Evolutionary conservation across 805 yeast species (phyloP).

Genomic region (Limtongia smithiae): DNA sequence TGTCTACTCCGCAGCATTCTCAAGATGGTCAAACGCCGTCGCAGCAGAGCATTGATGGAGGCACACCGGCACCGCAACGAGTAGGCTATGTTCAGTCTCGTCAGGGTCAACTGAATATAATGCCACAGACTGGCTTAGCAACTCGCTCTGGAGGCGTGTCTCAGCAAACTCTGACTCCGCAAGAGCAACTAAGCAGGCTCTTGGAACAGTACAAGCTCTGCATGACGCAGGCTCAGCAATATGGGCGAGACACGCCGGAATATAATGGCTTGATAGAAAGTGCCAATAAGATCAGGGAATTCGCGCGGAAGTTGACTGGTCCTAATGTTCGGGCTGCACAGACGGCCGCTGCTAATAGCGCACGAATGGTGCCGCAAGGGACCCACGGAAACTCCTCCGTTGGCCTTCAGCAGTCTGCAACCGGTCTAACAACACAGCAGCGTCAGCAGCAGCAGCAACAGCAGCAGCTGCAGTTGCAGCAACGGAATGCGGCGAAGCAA

Average conservation of each 20-base stretch:
- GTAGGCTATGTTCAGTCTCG: background rate
- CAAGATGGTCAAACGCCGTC: constrained; percentile 8
- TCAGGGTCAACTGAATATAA: too few species aligned
- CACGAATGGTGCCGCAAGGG: constrained; percentile 14
- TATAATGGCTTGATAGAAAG: constrained; percentile 15
- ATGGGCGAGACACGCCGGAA: constrained; percentile 21
- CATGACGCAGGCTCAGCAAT: constrained; percentile 22
- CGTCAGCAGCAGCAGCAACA: constrained; percentile 10
- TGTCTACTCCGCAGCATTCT: constrained; percentile 3
- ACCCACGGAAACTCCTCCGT: constrained; percentile 4
- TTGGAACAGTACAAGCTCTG: constrained; percentile 23
- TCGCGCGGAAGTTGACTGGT: constrained; percentile 12
- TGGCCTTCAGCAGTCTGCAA: constrained; percentile 2
- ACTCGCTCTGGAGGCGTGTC: too few species aligned
- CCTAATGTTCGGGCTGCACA: constrained; percentile 4
- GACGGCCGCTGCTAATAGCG: constrained; percentile 6
- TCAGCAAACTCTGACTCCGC: background rate
- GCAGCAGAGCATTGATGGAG: constrained; percentile 1
- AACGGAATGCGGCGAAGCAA: constrained; percentile 15
- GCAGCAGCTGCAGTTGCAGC: constrained; percentile 7
- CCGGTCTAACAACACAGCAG: constrained; percentile 9
- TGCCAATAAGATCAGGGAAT: constrained; percentile 22
- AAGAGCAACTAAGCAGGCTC: constrained; percentile 21
- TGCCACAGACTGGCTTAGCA: too few species aligned
- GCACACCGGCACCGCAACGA: background rate